Evolutionary conservation across 176 grass and related monocot species (phyloP).

Genomic region (Thinopyrum elongatum): DNA sequence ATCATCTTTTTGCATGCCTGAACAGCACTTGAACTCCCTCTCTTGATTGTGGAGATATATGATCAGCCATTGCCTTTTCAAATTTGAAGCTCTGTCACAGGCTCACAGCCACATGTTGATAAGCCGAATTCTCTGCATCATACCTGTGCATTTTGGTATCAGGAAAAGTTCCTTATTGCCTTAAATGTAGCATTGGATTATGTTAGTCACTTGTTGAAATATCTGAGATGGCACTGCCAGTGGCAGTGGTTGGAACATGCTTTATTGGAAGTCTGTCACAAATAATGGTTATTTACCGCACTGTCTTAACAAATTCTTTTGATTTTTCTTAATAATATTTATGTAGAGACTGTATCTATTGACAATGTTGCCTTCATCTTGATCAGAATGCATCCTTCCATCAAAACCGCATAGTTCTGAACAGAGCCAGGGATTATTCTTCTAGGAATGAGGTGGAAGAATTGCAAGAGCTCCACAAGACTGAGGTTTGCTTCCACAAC

Average conservation of each 20-base stretch:
- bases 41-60: not conserved
- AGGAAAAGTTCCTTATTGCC: not conserved
- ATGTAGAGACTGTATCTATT: conserved; percentile 4
- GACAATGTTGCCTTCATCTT: conserved; percentile 27
- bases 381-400: conserved; percentile 66
- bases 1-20: conserved; percentile 13
- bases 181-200: not conserved
- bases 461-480: conserved; percentile 63
- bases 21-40: not conserved
- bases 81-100: not conserved
- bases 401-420: conserved; percentile 65
- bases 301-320: not conserved
- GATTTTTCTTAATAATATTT: not conserved
- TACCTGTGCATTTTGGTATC: not conserved
- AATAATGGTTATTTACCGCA: not conserved
- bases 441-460: conserved; percentile 63
- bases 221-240: not conserved
- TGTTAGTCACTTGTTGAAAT: conserved; percentile 20
- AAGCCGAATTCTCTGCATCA: conserved; percentile 11
- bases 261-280: not conserved
- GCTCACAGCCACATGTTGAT: not conserved
- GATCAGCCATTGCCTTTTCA: not conserved
- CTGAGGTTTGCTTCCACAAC: conserved; percentile 52
- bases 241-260: not conserved
- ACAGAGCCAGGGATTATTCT: conserved; percentile 67